Evolutionary conservation across 306 rosid genomes (phyloP), one percentile per base, ranked within the genome.

Genomic region (Castanospermum australe): DNA sequence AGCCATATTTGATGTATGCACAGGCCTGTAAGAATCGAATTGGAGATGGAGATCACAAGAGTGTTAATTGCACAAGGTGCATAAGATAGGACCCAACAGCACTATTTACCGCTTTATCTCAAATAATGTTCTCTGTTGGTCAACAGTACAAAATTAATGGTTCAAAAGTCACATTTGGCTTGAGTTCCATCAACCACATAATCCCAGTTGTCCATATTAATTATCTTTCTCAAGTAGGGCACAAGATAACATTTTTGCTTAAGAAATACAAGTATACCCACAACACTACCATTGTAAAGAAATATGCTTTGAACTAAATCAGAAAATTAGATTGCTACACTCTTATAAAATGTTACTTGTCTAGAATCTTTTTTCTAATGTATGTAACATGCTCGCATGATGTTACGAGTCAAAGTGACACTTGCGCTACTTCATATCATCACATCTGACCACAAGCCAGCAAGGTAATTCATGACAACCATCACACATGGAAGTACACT

Each of bases 21-120:
- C 32, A 94, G 55, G 1, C 90, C 77, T 11, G 83, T 33, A 24
- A 94, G 96, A 82, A 88, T 90, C 86, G 90, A 86, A 85, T 92
- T 90, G 62, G 96, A 89, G 64, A 70, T 52, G 63, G 88, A 86
- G 73, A 87, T 64, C 60, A 92, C 97, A 78, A 94, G 70, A 67
- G 97, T 81, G 71, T 88, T 88, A 64, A 94, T 79, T 56, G 88
- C 93, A 86, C 98, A 94, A 75, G 98, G 96, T 52, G 97, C 88
- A 77, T n/a, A n/a, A n/a, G n/a, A n/a, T 92, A 94, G 36, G 94
- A 81, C 54, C 97, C 92, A 81, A 92, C 90, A 80, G 89, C 90
- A 84, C 89, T 89, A 28, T 90, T 89, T 14, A 80, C 87, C 76
- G 52, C 69, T 73, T 81, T 73, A 13, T 55, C 85, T 97, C 98